Conservation (phyloP, 2,329 filamentous ascomycete species). For the Calonectria multiphialidica region DNA sequence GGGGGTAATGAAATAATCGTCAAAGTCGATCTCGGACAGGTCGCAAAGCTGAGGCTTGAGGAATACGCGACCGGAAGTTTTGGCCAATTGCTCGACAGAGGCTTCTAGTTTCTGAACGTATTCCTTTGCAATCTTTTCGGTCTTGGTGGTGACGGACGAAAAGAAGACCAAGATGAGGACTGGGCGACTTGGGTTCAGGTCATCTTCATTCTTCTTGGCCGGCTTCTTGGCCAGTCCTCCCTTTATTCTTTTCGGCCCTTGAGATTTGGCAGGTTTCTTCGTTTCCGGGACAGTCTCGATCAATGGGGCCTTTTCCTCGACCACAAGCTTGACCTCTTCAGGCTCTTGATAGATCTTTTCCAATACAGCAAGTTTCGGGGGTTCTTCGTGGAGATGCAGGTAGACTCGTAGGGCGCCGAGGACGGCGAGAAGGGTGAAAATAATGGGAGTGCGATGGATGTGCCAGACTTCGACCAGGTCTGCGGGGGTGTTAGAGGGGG, state of each 20-base stretch:
- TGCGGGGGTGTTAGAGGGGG: conserved; percentile 34
- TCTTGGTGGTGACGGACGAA: conserved; percentile 88
- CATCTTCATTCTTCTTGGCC: conserved; percentile 38
- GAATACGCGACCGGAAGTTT: conserved; percentile 53
- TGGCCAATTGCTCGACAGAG: conserved; percentile 63
- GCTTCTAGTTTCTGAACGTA: conserved; percentile 69
- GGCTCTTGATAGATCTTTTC: conserved; percentile 50
- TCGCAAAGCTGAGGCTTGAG: conserved; percentile 77
- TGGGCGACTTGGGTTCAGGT: conserved; percentile 52
- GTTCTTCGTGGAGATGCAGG: conserved; percentile 52
- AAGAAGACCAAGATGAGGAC: conserved; percentile 88
- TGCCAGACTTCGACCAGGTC: conserved; percentile 61
- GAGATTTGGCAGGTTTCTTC: conserved; percentile 47
- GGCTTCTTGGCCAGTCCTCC: conserved; percentile 53
- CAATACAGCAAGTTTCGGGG: conserved; percentile 49
- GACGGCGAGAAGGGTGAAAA: conserved; percentile 52
- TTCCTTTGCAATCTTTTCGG: conserved; percentile 77
- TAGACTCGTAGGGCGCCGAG: conserved; percentile 57
- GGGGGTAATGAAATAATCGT: conserved; percentile 88
- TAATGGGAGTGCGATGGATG: conserved; percentile 57
- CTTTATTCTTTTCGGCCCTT: conserved; percentile 64
- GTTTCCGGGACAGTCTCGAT: conserved; percentile 36
- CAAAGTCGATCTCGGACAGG: conserved; percentile 88
- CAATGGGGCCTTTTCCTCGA: conserved; percentile 33
- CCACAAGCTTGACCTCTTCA: not conserved